Conservation (phyloP, 176 grass and related monocot species). For the Elymus sibiricus region DNA sequence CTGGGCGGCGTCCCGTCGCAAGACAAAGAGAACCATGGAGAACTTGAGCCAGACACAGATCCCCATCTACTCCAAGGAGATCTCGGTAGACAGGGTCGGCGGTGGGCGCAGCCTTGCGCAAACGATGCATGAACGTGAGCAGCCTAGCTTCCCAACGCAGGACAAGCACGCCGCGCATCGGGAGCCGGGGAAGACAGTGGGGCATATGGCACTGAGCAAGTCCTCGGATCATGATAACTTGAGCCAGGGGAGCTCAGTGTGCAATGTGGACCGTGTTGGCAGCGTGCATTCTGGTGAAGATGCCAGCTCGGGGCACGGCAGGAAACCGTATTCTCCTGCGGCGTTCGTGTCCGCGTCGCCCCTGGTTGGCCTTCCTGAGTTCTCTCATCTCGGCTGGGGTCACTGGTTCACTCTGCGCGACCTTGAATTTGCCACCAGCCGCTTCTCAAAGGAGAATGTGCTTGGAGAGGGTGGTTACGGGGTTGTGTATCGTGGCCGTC, state of each 20-base stretch:
- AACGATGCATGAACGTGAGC: slow-evolving; percentile 59
- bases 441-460: slow-evolving; percentile 95
- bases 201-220: slow-evolving; percentile 56
- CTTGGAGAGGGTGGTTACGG: slow-evolving; percentile 97
- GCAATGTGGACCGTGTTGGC: slow-evolving; percentile 63
- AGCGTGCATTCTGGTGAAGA: slow-evolving; percentile 87
- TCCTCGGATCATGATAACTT: slow-evolving; percentile 81
- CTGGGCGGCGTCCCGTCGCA: slow-evolving; percentile 57
- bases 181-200: slow-evolving; percentile 53
- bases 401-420: slow-evolving; percentile 98
- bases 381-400: slow-evolving; percentile 97
- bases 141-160: slow-evolving; percentile 37
- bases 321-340: slow-evolving; percentile 54
- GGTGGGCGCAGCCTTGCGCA: slow-evolving; percentile 66
- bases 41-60: slow-evolving; percentile 68
- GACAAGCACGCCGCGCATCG: slow-evolving; percentile 41
- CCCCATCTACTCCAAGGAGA: slow-evolving; percentile 96
- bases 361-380: slow-evolving; percentile 85
- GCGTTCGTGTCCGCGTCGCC: slow-evolving; percentile 71
- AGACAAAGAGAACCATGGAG: slow-evolving; percentile 61
- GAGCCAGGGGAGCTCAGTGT: slow-evolving; percentile 86
- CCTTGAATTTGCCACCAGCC: slow-evolving; percentile 73
- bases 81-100: slow-evolving; percentile 74
- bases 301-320: slow-evolving; percentile 45
- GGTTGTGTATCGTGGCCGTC: slow-evolving; percentile 70